Evolutionary conservation across 176 grass and related monocot genomes (phyloP), one percentile per base, ranked within the genome.

Genomic region (Aegilops longissima): DNA sequence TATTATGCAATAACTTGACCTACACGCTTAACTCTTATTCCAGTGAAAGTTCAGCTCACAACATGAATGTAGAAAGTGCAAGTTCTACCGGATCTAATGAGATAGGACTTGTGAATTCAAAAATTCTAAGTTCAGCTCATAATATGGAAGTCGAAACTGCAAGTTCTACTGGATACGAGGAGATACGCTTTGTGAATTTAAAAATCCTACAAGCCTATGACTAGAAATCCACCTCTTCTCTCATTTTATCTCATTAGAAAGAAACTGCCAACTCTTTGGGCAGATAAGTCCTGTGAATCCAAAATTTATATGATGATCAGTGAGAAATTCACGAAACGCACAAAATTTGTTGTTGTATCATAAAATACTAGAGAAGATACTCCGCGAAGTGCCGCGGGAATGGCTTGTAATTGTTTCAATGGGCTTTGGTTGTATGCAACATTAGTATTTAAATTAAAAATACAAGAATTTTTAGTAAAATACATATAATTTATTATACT

Each of bases 21-120:
- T 66, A 30, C 25, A 1, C 12, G 12, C 25, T 29, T 29, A 65
- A 29, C 24, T 65, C 24, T 6, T 14, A 30, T 30, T 66, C 63
- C 63, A 66, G 63, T 66, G 25, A 16, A 66, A 30, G 12, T 66
- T 29, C 63, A 27, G 11, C 25, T 66, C 63, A 30, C 24, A 66
- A 66, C 6, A 5, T 66, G 63, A 24, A 76, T 90, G 47, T 3
- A 77, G 61, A 90, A 61, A 65, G 74, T 23, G 54, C 58, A 5
- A 80, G 66, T 56, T 42, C 2, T 29, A 61, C 58, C 12, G 27
- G 4, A 13, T 13, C 5, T 66, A 12, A 3, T 25, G 63, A 63
- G 25, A 66, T 66, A 30, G 27, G 63, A 25, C 25, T 66, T 66
- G 63, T 65, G 24, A 24, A 63, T 11, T 63, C 62, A 14, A 30